Percentiles rank a stretch among this genome's conserved stretches.
These are phyloP conservation scores for Agaricus blazei DNA, from an alignment of 768 basidiomycete species.

Conservation along the genomic window DNA sequence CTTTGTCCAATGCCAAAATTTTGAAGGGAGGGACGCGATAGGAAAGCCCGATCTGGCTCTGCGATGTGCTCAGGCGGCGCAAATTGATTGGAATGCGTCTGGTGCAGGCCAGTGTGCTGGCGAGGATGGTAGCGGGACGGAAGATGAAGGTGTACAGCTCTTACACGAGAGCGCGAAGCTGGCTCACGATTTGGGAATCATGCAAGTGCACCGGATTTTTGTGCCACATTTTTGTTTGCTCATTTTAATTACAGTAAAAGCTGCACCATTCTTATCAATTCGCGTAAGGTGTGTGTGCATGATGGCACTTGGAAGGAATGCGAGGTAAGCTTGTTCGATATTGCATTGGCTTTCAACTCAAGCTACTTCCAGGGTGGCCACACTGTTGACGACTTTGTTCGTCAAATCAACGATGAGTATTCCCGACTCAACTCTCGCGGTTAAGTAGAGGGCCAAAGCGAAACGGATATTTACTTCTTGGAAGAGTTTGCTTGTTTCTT, in stretches of 20 bases:
- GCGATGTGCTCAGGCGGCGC: slow-evolving; percentile 57
- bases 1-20: slow-evolving; percentile 80
- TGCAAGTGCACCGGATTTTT: slow-evolving; percentile 30
- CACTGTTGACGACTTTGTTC: slow-evolving; percentile 64
- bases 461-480: too few species aligned
- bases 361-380: slow-evolving; percentile 59
- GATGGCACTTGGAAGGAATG: slow-evolving; percentile 79
- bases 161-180: slow-evolving; percentile 53
- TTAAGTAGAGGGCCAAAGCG: background rate
- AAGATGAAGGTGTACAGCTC: slow-evolving; percentile 57
- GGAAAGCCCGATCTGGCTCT: slow-evolving; percentile 61
- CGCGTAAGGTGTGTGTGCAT: slow-evolving; percentile 62
- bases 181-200: slow-evolving; percentile 44
- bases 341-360: background rate
- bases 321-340: slow-evolving; percentile 41
- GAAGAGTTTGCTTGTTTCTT: too few species aligned
- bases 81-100: slow-evolving; percentile 66
- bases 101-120: slow-evolving; percentile 56
- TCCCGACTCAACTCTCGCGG: slow-evolving; percentile 45
- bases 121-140: slow-evolving; percentile 56
- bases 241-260: slow-evolving; percentile 51
- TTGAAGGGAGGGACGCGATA: slow-evolving; percentile 52
- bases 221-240: background rate
- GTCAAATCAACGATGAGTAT: slow-evolving; percentile 73
- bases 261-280: slow-evolving; percentile 81